Evolutionary conservation across 2,329 filamentous ascomycete genomes (phyloP), one percentile per base, ranked within the genome.

Genomic region (Thelonectria olida): DNA sequence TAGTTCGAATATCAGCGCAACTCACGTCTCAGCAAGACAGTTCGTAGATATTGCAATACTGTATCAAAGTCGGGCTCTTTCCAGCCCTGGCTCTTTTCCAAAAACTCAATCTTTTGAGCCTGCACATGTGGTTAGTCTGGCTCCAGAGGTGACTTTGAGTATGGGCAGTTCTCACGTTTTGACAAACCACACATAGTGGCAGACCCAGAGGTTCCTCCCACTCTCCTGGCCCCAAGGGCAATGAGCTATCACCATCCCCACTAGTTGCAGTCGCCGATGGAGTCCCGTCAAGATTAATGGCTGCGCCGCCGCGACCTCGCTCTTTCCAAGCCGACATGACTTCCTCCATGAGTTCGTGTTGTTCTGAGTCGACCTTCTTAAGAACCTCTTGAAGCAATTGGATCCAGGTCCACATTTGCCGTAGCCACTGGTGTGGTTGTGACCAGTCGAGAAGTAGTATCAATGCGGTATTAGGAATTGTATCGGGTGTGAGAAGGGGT

Each of bases 21-120:
- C 90, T 78, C 79, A 94, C 93, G 87, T 82, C 94, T 95, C 65
- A 99, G 82, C 41, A 99, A 80, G 38, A 96, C 88, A 0, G 96
- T 98, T 67, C 96, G 88, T 73, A 99, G 81, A 75, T 94, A 97
- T 74, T 99, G 96, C 61, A 97, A 84, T 42, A 99, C 92, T 67
- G 96, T 94, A 76, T 99, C 96, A 72, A 99, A 99, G 70, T 97
- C 91, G 67, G 96, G 93, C 77, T 99, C 96, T 78, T 93, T 95
- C 93, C 95, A 99, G 13, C 91, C 89, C 61, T 94, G 89, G 51
- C 93, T 94, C 75, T 92, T 93, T 78, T 98, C 96, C 59, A 99
- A 78, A 38, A 88, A 86, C 73, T 98, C 94, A 76, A 98, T 97
- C 76, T 92, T 93, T 78, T 97, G 92, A 13, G 93, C 87, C 90